These are phyloP conservation scores for Vitellaria paradoxa DNA, from an alignment of 179 eudicot genomes.

Conservation along the genomic window DNA sequence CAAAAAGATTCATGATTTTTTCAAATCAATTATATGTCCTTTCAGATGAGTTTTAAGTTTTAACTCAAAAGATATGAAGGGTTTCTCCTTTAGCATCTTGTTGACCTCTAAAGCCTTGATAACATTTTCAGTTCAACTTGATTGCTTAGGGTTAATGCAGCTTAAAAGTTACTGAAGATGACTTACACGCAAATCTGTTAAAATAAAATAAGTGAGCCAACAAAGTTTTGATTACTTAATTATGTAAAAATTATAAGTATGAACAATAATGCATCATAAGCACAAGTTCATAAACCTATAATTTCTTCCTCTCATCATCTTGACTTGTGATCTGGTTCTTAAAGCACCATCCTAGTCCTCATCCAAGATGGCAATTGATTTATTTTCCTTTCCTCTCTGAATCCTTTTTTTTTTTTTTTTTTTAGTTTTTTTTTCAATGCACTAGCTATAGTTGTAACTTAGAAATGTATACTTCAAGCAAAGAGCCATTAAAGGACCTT, in stretches of 20 bases:
- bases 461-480: not conserved
- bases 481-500: no score
- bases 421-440: not conserved
- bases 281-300: not conserved
- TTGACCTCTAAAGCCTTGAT: not conserved
- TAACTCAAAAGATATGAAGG: not conserved
- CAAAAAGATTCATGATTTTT: not conserved
- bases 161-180: not conserved
- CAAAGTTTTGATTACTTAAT: not conserved
- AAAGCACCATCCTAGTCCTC: not conserved
- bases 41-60: slow-evolving; percentile 2
- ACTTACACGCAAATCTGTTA: not conserved
- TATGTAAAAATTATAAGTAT: not conserved
- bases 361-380: not conserved
- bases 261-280: not conserved
- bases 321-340: not conserved
- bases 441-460: not conserved
- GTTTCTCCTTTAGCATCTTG: not conserved
- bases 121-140: not conserved
- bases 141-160: not conserved
- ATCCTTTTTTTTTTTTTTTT: not conserved
- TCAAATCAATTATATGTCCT: not conserved
- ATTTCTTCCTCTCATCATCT: not conserved
- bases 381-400: no score
- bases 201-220: not conserved